These are phyloP conservation scores for Sphaerobolus stellatus DNA, from an alignment of 1,284 basidiomycete genomes.

Conservation along the genomic window DNA sequence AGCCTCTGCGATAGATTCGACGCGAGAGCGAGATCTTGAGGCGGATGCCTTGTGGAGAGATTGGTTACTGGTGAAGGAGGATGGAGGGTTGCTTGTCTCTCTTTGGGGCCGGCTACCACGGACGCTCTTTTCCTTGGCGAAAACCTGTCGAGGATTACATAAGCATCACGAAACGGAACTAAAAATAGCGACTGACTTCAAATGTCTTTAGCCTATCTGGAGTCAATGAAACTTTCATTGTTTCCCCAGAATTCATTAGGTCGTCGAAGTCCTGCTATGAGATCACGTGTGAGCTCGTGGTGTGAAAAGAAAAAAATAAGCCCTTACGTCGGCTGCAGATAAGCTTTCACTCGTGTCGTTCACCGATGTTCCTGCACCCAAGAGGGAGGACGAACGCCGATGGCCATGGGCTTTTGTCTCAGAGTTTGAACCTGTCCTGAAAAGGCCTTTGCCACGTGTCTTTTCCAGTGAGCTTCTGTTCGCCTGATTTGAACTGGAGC, in stretches of 20 bases:
- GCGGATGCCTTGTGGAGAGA: slow-evolving; percentile 9
- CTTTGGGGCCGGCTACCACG: slow-evolving; percentile 21
- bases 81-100: slow-evolving; percentile 20
- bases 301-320: not conserved
- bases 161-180: slow-evolving; percentile 25
- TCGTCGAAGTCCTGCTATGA: slow-evolving; percentile 77
- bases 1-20: slow-evolving; percentile 10
- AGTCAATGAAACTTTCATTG: slow-evolving; percentile 93
- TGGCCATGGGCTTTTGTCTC: slow-evolving; percentile 36
- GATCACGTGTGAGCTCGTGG: slow-evolving; percentile 19
- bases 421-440: not conserved
- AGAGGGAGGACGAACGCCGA: slow-evolving; percentile 52
- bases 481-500: slow-evolving; percentile 1
- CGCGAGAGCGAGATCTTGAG: slow-evolving; percentile 9
- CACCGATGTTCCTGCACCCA: too few species aligned
- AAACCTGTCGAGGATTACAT: slow-evolving; percentile 40
- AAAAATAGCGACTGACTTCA: slow-evolving; percentile 60
- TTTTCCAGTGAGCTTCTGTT: slow-evolving; percentile 7
- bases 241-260: slow-evolving; percentile 81
- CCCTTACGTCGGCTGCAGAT: not conserved
- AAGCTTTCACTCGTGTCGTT: not conserved
- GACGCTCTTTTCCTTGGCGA: slow-evolving; percentile 62
- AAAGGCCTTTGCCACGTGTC: slow-evolving; percentile 4
- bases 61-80: slow-evolving; percentile 27
- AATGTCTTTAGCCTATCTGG: slow-evolving; percentile 88